Evolutionary conservation across 805 yeast species (phyloP).

Genomic region (Starmerella kuoi): DNA sequence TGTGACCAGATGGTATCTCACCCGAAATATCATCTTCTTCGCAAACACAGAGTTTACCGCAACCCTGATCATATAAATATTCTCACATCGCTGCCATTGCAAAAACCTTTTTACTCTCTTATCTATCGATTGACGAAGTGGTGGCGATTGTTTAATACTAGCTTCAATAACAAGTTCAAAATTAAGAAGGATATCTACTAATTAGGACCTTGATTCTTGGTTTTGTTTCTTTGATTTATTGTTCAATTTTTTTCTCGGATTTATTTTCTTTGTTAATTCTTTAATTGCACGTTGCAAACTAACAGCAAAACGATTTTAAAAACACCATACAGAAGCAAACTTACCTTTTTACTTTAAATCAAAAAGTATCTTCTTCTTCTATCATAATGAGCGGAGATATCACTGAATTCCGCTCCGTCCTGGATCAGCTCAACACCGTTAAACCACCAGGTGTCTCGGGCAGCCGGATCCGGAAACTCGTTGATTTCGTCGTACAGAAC

Average conservation of each 20-base stretch:
- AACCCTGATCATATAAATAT: too few species aligned
- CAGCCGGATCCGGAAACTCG: slow-evolving; percentile 72
- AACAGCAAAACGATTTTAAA: too few species aligned
- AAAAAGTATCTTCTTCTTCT: too few species aligned
- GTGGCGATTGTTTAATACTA: background rate
- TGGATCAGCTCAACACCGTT: slow-evolving; percentile 24
- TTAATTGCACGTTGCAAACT: background rate
- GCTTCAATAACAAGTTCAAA: background rate
- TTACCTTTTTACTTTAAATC: background rate
- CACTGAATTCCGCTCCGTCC: slow-evolving; percentile 1
- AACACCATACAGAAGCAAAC: background rate
- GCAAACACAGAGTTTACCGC: too few species aligned
- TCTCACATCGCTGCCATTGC: too few species aligned
- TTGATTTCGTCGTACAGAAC: slow-evolving; percentile 57
- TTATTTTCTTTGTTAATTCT: background rate
- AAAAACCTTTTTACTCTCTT: background rate
- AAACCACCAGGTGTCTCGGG: slow-evolving; percentile 87
- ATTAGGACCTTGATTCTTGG: too few species aligned
- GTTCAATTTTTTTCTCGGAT: too few species aligned
- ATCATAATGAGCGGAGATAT: slow-evolving; percentile 1
- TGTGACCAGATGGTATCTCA: too few species aligned
- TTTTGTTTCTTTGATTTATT: too few species aligned
- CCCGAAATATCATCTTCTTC: too few species aligned
- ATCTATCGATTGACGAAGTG: background rate
- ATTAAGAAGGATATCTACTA: too few species aligned